These are phyloP conservation scores for Endocalyx cinctus DNA, from an alignment of 2,329 filamentous ascomycete species.

Conservation along the genomic window DNA sequence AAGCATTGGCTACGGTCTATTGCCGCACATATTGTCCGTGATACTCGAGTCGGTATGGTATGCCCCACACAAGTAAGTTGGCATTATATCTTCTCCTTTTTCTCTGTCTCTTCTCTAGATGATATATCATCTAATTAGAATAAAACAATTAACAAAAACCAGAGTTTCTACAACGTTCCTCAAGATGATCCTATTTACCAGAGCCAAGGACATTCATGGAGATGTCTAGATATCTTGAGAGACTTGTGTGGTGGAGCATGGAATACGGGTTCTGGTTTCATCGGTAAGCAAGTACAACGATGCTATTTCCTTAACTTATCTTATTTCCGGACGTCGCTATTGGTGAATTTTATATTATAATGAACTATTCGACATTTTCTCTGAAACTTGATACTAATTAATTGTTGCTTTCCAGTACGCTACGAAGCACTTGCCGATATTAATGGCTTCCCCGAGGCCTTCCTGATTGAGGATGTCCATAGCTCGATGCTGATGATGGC, in stretches of 20 bases:
- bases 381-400: too few species aligned
- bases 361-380: too few species aligned
- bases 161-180: neutral
- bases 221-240: neutral
- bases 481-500: conserved; percentile 4
- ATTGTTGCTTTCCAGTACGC: too few species aligned
- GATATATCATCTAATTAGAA: too few species aligned
- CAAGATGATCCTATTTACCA: neutral
- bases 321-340: too few species aligned
- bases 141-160: too few species aligned
- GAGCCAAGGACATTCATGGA: neutral
- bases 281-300: too few species aligned
- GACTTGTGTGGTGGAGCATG: neutral
- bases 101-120: too few species aligned
- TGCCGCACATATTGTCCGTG: neutral
- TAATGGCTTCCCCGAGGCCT: neutral
- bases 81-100: too few species aligned
- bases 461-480: neutral
- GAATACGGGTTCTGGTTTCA: conserved; percentile 1
- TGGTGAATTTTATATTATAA: too few species aligned
- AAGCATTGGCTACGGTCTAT: neutral
- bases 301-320: too few species aligned
- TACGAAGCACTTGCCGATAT: neutral
- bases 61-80: neutral
- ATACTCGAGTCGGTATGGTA: neutral